phyloP scores from a whole-genome alignment of 2,329 filamentous ascomycete species.

The Pyrenochaeta sp. region DNA sequence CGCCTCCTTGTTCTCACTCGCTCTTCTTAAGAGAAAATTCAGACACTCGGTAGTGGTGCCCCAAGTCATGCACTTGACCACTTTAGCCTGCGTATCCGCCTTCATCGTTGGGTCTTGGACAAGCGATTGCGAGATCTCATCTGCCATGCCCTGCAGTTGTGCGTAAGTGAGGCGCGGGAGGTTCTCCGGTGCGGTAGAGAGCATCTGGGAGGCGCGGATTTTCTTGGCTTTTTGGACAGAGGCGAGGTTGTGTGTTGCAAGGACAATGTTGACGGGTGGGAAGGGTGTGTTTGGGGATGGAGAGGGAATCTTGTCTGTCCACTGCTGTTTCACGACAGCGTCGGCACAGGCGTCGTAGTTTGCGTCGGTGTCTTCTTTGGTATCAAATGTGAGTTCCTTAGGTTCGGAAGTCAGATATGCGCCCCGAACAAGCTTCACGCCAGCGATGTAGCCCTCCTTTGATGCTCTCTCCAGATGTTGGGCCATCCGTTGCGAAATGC shows the following conservation, averaged over 20 bases:
- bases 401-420: slow-evolving; percentile 64
- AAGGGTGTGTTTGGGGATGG: slow-evolving; percentile 46
- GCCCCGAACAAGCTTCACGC: slow-evolving; percentile 65
- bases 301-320: slow-evolving; percentile 63
- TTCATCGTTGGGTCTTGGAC: slow-evolving; percentile 55
- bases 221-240: slow-evolving; percentile 67
- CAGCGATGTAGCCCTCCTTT: slow-evolving; percentile 60
- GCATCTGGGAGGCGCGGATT: slow-evolving; percentile 57
- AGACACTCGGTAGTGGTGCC: slow-evolving; percentile 75
- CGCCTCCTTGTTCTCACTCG: slow-evolving; percentile 70
- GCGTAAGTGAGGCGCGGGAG: slow-evolving; percentile 65
- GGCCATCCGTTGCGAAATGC: slow-evolving; percentile 54
- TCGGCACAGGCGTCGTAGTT: slow-evolving; percentile 77
- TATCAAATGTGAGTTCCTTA: slow-evolving; percentile 61
- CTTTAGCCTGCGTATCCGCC: slow-evolving; percentile 51
- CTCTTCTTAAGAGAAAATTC: slow-evolving; percentile 70
- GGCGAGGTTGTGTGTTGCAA: slow-evolving; percentile 83
- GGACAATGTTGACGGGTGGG: slow-evolving; percentile 66
- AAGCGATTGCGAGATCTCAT: slow-evolving; percentile 77
- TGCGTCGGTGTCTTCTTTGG: slow-evolving; percentile 62
- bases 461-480: slow-evolving; percentile 57
- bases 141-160: slow-evolving; percentile 94
- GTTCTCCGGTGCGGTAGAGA: slow-evolving; percentile 37
- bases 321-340: slow-evolving; percentile 70
- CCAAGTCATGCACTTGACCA: slow-evolving; percentile 67